Evolutionary conservation across 2,329 filamentous ascomycete species (phyloP), one percentile per base, ranked within the genome.

Genomic region (Stromatinia cepivora): DNA sequence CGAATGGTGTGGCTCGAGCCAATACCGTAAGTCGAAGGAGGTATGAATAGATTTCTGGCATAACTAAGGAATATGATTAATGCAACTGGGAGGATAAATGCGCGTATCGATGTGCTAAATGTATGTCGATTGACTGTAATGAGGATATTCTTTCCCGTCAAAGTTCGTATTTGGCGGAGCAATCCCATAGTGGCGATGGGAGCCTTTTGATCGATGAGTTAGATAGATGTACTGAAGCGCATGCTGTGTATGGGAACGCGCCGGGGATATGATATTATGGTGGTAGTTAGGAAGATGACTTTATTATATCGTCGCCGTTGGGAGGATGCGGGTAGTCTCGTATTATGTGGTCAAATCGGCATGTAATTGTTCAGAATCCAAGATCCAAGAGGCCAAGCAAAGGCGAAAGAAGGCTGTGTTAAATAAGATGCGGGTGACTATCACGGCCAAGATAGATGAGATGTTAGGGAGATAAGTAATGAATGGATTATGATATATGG

Each of bases 11-110:
- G 82, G 0, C 87, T 79, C 0, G 83, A 78, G 57, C 89, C 91
- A 73, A 97, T 88, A 57, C 94, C 94, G 76, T 86, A 97, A 4
- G 85, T 81, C 0, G 91, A 90, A 1, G 92, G 90, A 0, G 92
- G 90, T 4, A 94, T 86, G 76, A 97, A 94, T 72, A 97, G 87
- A 78, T 94, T 94, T 74, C 92, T 90, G 22, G 92, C 90, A 78
- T 91, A 94, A 66, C 83, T 86, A 71, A 90, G 83, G 75, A 90
- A 88, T 31, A 84, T 80, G 53, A 86, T 84, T 65, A 90, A 80
- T 57, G 85, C 76, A 45, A 90, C 79, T 3, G 88, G 88, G 1
- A 90, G 81, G 28, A 90, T 52, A 63, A 90, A 84, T 8, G 87
- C 85, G 74, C 87, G 86, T 71, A 87, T 79, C 57, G 84, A 70